Evolutionary conservation across 495 filamentous ascomycete species (phyloP).

Genomic region (Chaetomium cochliodes): DNA sequence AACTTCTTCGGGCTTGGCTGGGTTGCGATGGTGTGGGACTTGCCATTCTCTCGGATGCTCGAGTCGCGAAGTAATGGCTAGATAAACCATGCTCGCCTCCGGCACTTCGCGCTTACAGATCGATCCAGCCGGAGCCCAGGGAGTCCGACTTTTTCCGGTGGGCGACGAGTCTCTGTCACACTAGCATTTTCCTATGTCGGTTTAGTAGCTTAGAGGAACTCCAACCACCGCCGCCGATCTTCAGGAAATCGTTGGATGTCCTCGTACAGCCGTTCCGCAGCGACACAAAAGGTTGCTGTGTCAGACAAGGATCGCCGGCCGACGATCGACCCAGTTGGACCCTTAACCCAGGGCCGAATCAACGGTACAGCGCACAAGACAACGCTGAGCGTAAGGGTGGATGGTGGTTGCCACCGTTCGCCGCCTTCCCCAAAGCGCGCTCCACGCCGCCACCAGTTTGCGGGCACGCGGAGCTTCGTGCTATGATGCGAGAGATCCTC

Average conservation of each 20-base stretch:
- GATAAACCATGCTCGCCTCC: not conserved
- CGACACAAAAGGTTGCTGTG: no score
- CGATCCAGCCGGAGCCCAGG: no score
- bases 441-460: conserved; percentile 6
- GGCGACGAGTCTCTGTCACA: not conserved
- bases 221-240: not conserved
- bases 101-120: not conserved
- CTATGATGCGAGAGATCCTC: not conserved
- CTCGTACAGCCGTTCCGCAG: not conserved
- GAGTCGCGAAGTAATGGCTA: not conserved
- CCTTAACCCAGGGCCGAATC: conserved; percentile 3
- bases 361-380: not conserved
- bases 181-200: not conserved
- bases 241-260: no score
- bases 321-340: not conserved
- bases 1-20: conserved; percentile 3
- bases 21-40: not conserved
- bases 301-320: not conserved
- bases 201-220: not conserved
- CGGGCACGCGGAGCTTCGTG: not conserved
- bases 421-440: not conserved
- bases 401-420: not conserved
- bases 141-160: no score
- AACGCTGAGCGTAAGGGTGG: not conserved
- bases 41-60: not conserved